Evolutionary conservation across 78 protist species (phyloP).

Genomic region (Dictyostelium discoideum): dicty_2.7 NC_007090.3:1198001-1198500

Average conservation of each 20-base stretch:
- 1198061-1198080: constrained; percentile 42
- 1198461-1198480: not conserved
- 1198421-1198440: not conserved
- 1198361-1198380: not conserved
- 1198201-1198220: not conserved
- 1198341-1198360: not conserved
- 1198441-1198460: not conserved
- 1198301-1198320: not conserved
- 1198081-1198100: not conserved
- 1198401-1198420: not conserved
- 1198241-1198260: not conserved
- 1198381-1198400: not conserved
- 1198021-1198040: not conserved
- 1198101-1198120: not conserved
- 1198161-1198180: not conserved
- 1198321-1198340: not conserved
- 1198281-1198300: not conserved
- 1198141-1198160: not conserved
- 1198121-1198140: constrained; percentile 1
- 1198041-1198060: constrained; percentile 52
- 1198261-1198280: not conserved
- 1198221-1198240: not conserved
- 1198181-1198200: too few species aligned
- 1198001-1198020: constrained; percentile 47
- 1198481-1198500: not conserved